A percentile compares a stretch with the other conserved stretches of the same genome.
phyloP scores from a whole-genome alignment of 108 stramenopile genomes.

The Cylindrotheca closterium region DNA sequence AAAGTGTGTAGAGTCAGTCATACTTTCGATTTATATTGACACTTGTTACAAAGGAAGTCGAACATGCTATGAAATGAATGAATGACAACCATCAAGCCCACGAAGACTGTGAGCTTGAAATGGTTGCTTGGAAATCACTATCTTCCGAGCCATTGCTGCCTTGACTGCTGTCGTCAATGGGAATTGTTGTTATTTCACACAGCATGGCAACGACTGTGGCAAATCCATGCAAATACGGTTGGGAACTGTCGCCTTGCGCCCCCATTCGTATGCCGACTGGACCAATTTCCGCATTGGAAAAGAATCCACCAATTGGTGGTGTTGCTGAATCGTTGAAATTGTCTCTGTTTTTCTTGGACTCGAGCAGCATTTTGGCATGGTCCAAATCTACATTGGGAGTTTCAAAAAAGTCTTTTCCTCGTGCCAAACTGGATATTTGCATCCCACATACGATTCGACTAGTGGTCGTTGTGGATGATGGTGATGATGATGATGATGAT shows the following conservation, averaged over 20 bases:
- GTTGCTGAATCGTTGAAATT: not conserved
- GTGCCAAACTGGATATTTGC: slow-evolving; percentile 10
- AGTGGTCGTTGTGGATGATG: too few species aligned
- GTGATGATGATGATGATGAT: too few species aligned
- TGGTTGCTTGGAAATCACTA: too few species aligned
- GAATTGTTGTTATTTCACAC: slow-evolving; percentile 18
- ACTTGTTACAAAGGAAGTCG: not conserved
- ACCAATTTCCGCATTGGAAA: slow-evolving; percentile 37
- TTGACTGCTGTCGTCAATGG: not conserved
- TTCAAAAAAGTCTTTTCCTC: slow-evolving; percentile 22
- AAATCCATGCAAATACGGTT: slow-evolving; percentile 26
- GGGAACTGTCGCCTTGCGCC: not conserved
- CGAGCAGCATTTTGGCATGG: slow-evolving; percentile 5
- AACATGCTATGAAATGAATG: too few species aligned
- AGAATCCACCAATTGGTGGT: slow-evolving; percentile 27
- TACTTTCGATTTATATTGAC: not conserved
- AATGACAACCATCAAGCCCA: too few species aligned
- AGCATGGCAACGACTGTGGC: slow-evolving; percentile 27
- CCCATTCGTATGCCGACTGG: slow-evolving; percentile 28
- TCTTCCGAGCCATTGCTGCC: not conserved
- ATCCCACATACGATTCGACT: too few species aligned
- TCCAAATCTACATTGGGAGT: slow-evolving; percentile 25
- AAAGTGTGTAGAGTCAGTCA: too few species aligned
- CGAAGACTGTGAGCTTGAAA: too few species aligned
- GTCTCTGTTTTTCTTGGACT: not conserved